Conservation (phyloP, 1,284 basidiomycete genomes). For the Macrocystidia cucumis region DNA sequence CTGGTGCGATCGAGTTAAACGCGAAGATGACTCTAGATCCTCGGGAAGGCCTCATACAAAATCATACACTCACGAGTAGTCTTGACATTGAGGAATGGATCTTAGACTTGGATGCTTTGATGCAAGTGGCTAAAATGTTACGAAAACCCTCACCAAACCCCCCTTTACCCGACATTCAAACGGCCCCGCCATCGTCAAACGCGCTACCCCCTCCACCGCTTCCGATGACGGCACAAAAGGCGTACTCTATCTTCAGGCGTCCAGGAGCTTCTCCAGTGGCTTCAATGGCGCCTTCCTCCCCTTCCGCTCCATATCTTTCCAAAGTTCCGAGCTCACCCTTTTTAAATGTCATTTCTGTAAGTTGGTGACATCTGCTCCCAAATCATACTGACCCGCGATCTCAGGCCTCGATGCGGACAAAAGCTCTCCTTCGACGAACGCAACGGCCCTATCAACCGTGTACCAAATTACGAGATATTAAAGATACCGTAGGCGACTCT, state of each 20-base stretch:
- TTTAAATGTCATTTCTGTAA: constrained; percentile 40
- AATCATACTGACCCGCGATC: constrained; percentile 2
- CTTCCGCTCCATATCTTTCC: constrained; percentile 12
- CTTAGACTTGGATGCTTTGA: no score
- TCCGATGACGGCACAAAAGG: no score
- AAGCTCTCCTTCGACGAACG: constrained; percentile 23
- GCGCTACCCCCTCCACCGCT: no score
- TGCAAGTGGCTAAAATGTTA: no score
- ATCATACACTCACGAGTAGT: no score
- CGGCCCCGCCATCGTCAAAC: no score
- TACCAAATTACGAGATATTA: constrained; percentile 25
- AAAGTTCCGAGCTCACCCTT: constrained; percentile 29
- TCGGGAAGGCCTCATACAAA: no score
- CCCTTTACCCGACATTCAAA: no score
- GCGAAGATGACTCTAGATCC: no score
- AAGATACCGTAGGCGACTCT: constrained; percentile 23
- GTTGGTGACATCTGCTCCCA: constrained; percentile 2
- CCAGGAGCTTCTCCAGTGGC: constrained; percentile 9
- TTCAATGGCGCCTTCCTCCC: constrained; percentile 13
- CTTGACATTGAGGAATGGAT: no score
- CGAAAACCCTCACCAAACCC: no score
- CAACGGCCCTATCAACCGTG: constrained; percentile 23
- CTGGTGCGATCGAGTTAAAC: no score
- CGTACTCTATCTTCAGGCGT: background rate
- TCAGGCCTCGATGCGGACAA: constrained; percentile 29